Percentiles rank a stretch among this genome's conserved stretches.
Conservation (phyloP, 2,329 filamentous ascomycete species). For the Colletotrichum navitas region DNA sequence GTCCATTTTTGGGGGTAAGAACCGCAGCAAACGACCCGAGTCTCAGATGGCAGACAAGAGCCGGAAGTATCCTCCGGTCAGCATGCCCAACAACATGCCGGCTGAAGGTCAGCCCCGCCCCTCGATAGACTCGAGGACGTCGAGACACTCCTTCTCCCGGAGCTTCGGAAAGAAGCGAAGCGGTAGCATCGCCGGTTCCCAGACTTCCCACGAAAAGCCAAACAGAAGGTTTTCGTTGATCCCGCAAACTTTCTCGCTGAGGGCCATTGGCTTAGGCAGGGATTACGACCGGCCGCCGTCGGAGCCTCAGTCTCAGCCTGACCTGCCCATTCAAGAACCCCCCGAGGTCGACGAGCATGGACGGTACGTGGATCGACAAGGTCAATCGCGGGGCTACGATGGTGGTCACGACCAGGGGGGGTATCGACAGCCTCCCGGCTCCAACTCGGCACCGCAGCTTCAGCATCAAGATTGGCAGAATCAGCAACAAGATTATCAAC, state of each 20-base stretch:
- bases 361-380: slow-evolving; percentile 51
- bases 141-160: slow-evolving; percentile 78
- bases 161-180: slow-evolving; percentile 78
- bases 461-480: slow-evolving; percentile 48
- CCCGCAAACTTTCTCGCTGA: slow-evolving; percentile 73
- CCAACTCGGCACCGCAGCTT: slow-evolving; percentile 46
- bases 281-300: slow-evolving; percentile 62
- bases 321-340: slow-evolving; percentile 65
- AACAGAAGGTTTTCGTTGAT: slow-evolving; percentile 78
- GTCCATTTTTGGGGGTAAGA: slow-evolving; percentile 79
- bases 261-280: slow-evolving; percentile 71
- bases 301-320: slow-evolving; percentile 63
- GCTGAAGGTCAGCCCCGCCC: slow-evolving; percentile 69
- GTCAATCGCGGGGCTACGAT: slow-evolving; percentile 39
- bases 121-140: slow-evolving; percentile 77
- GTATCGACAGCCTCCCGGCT: slow-evolving; percentile 37
- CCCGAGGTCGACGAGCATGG: slow-evolving; percentile 54
- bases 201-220: slow-evolving; percentile 68
- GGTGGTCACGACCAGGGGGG: slow-evolving; percentile 38
- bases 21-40: slow-evolving; percentile 63
- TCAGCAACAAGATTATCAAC: slow-evolving; percentile 48
- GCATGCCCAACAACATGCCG: slow-evolving; percentile 82
- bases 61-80: slow-evolving; percentile 87
- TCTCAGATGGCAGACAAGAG: slow-evolving; percentile 53
- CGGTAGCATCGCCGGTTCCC: slow-evolving; percentile 72